These are phyloP conservation scores for Lignosus rhinocerotis DNA, from an alignment of 1,284 basidiomycete species.

Conservation along the genomic window DNA sequence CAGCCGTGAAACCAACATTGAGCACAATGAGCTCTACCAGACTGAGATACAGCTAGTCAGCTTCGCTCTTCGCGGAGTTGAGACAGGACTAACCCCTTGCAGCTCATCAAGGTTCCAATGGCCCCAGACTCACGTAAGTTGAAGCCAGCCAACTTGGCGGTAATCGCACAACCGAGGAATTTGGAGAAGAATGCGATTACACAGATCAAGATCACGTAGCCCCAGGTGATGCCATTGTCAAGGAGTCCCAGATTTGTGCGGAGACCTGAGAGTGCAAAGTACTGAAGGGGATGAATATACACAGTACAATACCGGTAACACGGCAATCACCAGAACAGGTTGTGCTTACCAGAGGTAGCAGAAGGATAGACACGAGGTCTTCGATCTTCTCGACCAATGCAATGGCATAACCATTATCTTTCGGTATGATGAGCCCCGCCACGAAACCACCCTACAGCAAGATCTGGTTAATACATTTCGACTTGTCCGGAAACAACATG, in stretches of 20 bases:
- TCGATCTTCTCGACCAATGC: constrained; percentile 77
- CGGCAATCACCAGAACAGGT: no score
- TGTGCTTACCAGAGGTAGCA: constrained; percentile 75
- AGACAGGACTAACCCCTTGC: constrained; percentile 72
- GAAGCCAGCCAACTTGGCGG: constrained; percentile 71
- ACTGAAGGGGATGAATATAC: constrained; percentile 43
- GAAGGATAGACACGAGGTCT: constrained; percentile 72
- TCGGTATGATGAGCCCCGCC: constrained; percentile 86
- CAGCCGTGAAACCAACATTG: constrained; percentile 84
- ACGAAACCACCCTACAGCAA: constrained; percentile 70
- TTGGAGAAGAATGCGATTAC: constrained; percentile 83
- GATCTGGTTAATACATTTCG: not conserved
- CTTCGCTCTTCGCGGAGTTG: not conserved
- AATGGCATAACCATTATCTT: constrained; percentile 84
- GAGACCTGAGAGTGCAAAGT: constrained; percentile 83
- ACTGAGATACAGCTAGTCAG: constrained; percentile 35
- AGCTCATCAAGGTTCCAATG: constrained; percentile 90
- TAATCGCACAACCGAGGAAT: constrained; percentile 66
- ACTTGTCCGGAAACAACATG: not conserved
- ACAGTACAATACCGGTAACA: not conserved
- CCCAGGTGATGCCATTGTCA: constrained; percentile 79
- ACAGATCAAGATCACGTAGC: constrained; percentile 81
- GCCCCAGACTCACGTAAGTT: constrained; percentile 80
- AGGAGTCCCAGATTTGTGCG: constrained; percentile 83
- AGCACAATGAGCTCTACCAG: constrained; percentile 90